Evolutionary conservation across 257 asterid genomes (phyloP).

Genomic region (Cruciata laevipes): DNA sequence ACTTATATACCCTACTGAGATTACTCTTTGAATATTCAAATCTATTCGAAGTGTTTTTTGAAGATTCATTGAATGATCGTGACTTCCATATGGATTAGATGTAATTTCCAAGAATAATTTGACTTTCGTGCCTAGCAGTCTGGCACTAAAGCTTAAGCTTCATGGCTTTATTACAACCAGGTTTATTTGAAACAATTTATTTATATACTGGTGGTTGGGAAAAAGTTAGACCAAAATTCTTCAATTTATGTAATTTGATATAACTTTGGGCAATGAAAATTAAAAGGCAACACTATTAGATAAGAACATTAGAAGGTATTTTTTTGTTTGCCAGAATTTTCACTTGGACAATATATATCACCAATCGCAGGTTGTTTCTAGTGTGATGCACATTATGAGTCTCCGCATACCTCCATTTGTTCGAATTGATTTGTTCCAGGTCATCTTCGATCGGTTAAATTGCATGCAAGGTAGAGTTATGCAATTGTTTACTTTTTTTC

Average conservation of each 20-base stretch:
- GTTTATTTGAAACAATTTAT: background rate
- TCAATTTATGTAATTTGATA: background rate
- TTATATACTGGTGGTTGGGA: background rate
- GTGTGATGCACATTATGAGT: constrained; percentile 14
- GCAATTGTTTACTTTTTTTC: background rate
- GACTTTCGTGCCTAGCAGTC: background rate
- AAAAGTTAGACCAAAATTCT: background rate
- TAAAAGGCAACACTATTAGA: background rate
- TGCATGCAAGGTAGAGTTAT: constrained; percentile 14
- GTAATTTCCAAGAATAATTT: background rate
- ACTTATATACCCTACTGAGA: background rate
- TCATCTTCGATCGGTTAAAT: constrained; percentile 13
- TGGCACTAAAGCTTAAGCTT: background rate
- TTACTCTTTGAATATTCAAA: background rate
- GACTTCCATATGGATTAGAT: background rate
- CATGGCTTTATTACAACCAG: background rate
- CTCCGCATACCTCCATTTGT: constrained; percentile 17
- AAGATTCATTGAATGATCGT: background rate
- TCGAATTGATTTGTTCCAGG: constrained; percentile 20
- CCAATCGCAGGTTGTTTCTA: constrained; percentile 12
- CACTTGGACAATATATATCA: background rate
- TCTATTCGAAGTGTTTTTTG: background rate
- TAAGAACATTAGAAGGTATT: background rate
- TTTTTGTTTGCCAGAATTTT: background rate
- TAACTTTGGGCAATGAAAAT: background rate